Percentiles rank a stretch among this genome's conserved stretches.
Evolutionary conservation across 108 stramenopile species (phyloP).

Genomic region (Seminavis robusta): DNA sequence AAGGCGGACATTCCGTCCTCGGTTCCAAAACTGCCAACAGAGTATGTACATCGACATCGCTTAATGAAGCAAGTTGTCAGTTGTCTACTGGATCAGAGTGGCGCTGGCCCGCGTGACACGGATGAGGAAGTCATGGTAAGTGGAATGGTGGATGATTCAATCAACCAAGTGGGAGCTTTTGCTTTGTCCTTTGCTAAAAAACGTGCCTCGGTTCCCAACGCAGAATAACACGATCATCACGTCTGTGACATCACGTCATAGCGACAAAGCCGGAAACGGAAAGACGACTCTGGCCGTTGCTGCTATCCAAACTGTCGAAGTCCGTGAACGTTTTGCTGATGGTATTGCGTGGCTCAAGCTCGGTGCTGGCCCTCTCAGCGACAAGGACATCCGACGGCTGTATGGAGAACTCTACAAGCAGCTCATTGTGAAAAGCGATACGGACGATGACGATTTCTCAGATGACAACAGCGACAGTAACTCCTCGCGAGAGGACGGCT

Average conservation of each 20-base stretch:
- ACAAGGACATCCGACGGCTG: slow-evolving; percentile 71
- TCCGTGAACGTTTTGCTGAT: slow-evolving; percentile 81
- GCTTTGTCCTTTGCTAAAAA: no score
- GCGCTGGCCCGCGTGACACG: slow-evolving; percentile 48
- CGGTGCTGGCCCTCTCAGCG: slow-evolving; percentile 67
- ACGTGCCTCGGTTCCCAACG: no score
- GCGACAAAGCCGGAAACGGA: slow-evolving; percentile 87
- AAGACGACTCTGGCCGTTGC: slow-evolving; percentile 84
- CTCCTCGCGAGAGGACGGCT: slow-evolving; percentile 25
- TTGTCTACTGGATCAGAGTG: slow-evolving; percentile 61
- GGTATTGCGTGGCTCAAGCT: slow-evolving; percentile 88
- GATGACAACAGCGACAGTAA: slow-evolving; percentile 7
- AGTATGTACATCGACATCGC: slow-evolving; percentile 85
- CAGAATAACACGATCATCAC: slow-evolving; percentile 59
- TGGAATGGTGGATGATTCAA: no score
- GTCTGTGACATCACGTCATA: slow-evolving; percentile 82
- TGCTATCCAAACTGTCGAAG: slow-evolving; percentile 86
- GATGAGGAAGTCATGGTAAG: slow-evolving; percentile 65
- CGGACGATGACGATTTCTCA: slow-evolving; percentile 25
- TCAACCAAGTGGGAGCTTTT: no score
- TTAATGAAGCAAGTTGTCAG: slow-evolving; percentile 88
- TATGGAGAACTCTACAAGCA: slow-evolving; percentile 85
- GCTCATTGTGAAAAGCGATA: slow-evolving; percentile 45
- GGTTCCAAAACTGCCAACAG: slow-evolving; percentile 78
- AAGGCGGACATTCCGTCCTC: slow-evolving; percentile 84